Percentiles rank a stretch among this genome's conserved stretches.
phyloP scores from a whole-genome alignment of 1,284 basidiomycete genomes.

The Cryptococcus floricola region DNA sequence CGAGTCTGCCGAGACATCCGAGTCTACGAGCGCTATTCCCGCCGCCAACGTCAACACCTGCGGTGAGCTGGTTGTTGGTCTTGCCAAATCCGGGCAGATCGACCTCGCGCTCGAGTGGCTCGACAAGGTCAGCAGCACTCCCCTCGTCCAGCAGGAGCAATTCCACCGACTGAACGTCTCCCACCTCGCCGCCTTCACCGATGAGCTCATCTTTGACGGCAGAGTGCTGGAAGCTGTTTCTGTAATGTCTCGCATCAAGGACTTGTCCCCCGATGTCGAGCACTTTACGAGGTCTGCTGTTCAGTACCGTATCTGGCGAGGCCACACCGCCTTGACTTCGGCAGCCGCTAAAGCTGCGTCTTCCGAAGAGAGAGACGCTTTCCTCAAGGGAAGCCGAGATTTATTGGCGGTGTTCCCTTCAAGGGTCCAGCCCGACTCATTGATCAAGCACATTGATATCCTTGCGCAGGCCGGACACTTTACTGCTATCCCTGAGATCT shows the following conservation, averaged over 20 bases:
- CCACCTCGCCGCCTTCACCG: conserved; percentile 8
- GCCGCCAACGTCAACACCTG: conserved; percentile 56
- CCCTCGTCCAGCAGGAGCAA: background rate
- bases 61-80: conserved; percentile 63
- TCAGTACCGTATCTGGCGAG: conserved; percentile 3
- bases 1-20: conserved; percentile 41
- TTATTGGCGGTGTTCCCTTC: conserved; percentile 14
- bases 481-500: conserved; percentile 8
- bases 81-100: conserved; percentile 61
- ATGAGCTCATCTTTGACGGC: conserved; percentile 6
- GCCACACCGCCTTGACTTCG: conserved; percentile 2
- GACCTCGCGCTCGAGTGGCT: conserved; percentile 68
- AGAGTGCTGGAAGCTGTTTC: conserved; percentile 1
- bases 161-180: conserved; percentile 10
- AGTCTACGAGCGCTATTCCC: conserved; percentile 52
- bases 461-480: conserved; percentile 8
- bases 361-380: background rate
- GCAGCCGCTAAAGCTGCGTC: background rate
- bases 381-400: conserved; percentile 6
- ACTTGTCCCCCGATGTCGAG: too few relatives aligned
- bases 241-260: too few relatives aligned
- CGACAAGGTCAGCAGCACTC: conserved; percentile 35
- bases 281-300: conserved; percentile 2
- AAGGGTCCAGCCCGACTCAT: conserved; percentile 2
- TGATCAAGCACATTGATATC: conserved; percentile 12